Conservation (phyloP, 2,329 filamentous ascomycete genomes). For the Pseudogymnoascus sp. region DNA sequence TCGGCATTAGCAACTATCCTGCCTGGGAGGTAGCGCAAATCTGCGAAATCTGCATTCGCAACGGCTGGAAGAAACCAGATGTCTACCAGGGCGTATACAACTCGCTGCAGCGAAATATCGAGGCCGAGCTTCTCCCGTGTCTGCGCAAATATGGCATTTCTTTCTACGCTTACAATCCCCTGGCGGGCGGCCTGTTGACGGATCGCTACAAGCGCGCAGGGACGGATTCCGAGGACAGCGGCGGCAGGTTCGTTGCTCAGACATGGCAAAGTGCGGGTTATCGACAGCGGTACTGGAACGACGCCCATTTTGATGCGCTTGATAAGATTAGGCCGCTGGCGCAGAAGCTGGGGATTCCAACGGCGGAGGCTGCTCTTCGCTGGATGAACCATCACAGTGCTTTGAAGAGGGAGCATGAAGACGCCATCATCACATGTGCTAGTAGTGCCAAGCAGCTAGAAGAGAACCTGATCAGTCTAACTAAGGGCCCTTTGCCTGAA, state of each 20-base stretch:
- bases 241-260: conserved; percentile 33
- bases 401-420: too few relatives aligned
- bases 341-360: too few relatives aligned
- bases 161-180: conserved; percentile 42
- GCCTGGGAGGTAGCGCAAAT: conserved; percentile 37
- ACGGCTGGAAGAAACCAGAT: conserved; percentile 24
- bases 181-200: conserved; percentile 38
- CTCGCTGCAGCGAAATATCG: conserved; percentile 39
- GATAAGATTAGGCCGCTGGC: conserved; percentile 31
- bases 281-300: conserved; percentile 35
- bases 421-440: too few relatives aligned
- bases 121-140: conserved; percentile 49
- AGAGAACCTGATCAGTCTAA: too few relatives aligned
- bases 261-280: conserved; percentile 32
- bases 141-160: conserved; percentile 51
- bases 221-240: conserved; percentile 23
- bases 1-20: conserved; percentile 39
- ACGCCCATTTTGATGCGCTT: conserved; percentile 36
- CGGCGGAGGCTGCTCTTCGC: too few relatives aligned
- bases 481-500: too few relatives aligned
- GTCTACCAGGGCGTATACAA: conserved; percentile 27
- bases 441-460: too few relatives aligned
- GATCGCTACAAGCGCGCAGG: conserved; percentile 25
- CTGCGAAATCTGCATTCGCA: conserved; percentile 20
- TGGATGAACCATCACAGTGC: too few relatives aligned